These are phyloP conservation scores for Penicillium samsonianum DNA, from an alignment of 495 filamentous ascomycete genomes.

Conservation along the genomic window DNA sequence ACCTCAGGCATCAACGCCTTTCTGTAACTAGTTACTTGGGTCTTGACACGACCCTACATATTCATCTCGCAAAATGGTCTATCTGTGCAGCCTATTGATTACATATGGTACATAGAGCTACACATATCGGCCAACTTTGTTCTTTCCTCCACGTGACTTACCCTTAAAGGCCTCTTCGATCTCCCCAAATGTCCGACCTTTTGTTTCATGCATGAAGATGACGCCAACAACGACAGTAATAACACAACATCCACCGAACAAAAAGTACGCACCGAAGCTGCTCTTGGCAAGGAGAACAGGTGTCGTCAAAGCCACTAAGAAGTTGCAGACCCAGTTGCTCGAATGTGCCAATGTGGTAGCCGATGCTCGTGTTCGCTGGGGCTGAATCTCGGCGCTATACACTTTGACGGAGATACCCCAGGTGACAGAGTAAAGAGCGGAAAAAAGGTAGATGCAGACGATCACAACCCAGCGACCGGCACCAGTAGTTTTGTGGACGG, in stretches of 20 bases:
- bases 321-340: slow-evolving; percentile 58
- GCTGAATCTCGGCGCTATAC: slow-evolving; percentile 59
- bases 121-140: not conserved
- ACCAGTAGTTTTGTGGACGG: slow-evolving; percentile 46
- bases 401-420: slow-evolving; percentile 59
- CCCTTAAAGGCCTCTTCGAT: slow-evolving; percentile 57
- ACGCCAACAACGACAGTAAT: slow-evolving; percentile 52
- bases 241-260: slow-evolving; percentile 55
- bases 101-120: no score
- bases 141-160: not conserved
- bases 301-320: slow-evolving; percentile 63
- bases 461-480: slow-evolving; percentile 59
- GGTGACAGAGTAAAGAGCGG: slow-evolving; percentile 43
- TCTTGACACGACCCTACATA: no score
- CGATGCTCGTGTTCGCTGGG: slow-evolving; percentile 52
- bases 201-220: slow-evolving; percentile 62
- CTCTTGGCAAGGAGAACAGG: slow-evolving; percentile 61
- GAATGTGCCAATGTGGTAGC: slow-evolving; percentile 50
- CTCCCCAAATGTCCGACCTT: slow-evolving; percentile 55
- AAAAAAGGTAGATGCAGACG: slow-evolving; percentile 49
- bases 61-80: no score
- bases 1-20: no score
- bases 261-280: slow-evolving; percentile 60
- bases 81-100: no score
- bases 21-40: no score